Evolutionary conservation across 1,284 basidiomycete genomes (phyloP).

Genomic region (Vanrija sp.): DNA sequence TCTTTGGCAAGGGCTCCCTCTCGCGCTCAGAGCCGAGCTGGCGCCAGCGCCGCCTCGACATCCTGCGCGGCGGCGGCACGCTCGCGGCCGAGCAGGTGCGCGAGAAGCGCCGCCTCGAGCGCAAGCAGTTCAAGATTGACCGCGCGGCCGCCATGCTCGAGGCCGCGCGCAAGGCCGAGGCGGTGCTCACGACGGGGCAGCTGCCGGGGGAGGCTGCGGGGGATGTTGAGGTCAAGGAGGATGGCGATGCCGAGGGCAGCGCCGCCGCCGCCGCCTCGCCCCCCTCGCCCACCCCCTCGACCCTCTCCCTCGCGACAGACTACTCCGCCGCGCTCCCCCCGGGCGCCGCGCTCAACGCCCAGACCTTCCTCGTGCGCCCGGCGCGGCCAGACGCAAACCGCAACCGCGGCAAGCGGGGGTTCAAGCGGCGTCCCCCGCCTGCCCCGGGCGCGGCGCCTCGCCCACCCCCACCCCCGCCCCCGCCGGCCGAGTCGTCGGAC

Average conservation of each 20-base stretch:
- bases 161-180: conserved; percentile 48
- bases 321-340: conserved; percentile 7
- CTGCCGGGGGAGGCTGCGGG: conserved; percentile 12
- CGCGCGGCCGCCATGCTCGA: conserved; percentile 53
- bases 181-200: conserved; percentile 33
- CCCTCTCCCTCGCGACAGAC: conserved; percentile 9
- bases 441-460: not conserved
- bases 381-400: conserved; percentile 44
- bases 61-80: conserved; percentile 49
- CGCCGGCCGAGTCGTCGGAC: conserved; percentile 45
- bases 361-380: conserved; percentile 48
- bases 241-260: not conserved
- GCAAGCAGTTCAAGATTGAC: conserved; percentile 86
- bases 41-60: conserved; percentile 69
- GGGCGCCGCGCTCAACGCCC: conserved; percentile 38
- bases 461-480: not conserved
- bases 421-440: conserved; percentile 29
- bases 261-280: not conserved
- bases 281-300: conserved; percentile 12
- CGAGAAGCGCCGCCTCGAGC: conserved; percentile 73
- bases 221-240: not conserved
- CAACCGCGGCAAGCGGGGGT: conserved; percentile 41
- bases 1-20: conserved; percentile 94
- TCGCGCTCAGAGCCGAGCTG: conserved; percentile 93
- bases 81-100: conserved; percentile 68